A percentile compares a stretch with the other conserved stretches of the same genome.
phyloP scores from a whole-genome alignment of 1,139 yeast genomes.

The Fermentozyma sake region DNA sequence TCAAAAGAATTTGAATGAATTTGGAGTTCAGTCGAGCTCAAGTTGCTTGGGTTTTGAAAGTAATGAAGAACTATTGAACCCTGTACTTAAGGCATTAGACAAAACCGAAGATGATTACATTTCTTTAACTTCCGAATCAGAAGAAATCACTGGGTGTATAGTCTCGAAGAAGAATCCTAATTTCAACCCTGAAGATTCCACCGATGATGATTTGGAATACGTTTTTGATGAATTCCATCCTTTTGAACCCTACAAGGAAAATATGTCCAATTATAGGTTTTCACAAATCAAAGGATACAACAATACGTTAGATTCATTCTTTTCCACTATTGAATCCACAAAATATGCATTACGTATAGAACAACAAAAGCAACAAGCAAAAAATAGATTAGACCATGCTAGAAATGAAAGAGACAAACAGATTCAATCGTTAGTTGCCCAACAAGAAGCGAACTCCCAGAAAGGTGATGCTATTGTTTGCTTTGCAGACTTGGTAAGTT shows the following conservation, averaged over 20 bases:
- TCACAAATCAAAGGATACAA: conserved; percentile 60
- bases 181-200: conserved; percentile 32
- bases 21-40: conserved; percentile 42
- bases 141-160: conserved; percentile 53
- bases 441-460: conserved; percentile 59
- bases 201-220: conserved; percentile 39
- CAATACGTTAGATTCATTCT: conserved; percentile 75
- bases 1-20: conserved; percentile 47
- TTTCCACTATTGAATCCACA: conserved; percentile 80
- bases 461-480: conserved; percentile 73
- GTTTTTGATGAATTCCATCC: conserved; percentile 86
- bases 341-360: conserved; percentile 70
- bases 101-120: conserved; percentile 43
- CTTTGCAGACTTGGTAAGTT: conserved; percentile 67
- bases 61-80: conserved; percentile 14
- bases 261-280: conserved; percentile 26
- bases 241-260: conserved; percentile 53
- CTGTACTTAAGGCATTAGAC: conserved; percentile 43
- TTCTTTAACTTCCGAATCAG: conserved; percentile 13
- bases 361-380: conserved; percentile 72
- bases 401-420: conserved; percentile 68
- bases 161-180: conserved; percentile 57
- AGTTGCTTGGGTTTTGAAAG: conserved; percentile 34
- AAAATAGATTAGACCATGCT: conserved; percentile 70
- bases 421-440: conserved; percentile 59